Evolutionary conservation across 2,329 filamentous ascomycete species (phyloP), one percentile per base, ranked within the genome.

Genomic region (Fusarium nygamai): DNA sequence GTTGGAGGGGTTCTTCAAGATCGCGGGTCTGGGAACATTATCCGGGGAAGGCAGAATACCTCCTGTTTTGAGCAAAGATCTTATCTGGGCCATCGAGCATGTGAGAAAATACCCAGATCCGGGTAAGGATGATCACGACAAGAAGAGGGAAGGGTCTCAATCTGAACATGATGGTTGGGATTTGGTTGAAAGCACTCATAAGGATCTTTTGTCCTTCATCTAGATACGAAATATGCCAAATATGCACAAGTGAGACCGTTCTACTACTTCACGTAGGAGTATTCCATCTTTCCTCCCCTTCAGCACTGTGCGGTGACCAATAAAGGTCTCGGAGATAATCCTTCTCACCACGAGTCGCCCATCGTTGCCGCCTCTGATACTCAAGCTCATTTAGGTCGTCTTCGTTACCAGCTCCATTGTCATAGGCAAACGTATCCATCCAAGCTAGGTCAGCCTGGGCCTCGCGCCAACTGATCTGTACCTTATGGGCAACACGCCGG

Each of bases 11-110:
- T 73, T 90, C 50, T 89, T 85, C 76, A 74, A 81, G 12, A 81
- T 89, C 57, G 85, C 88, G 0, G 88, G 88, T 0, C 77, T 90
- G 39, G 83, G 84, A 0, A 84, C 81, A 20, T 75, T 90, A 47
- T 80, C 79, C 33, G 87, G 86, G 2, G 83, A 86, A 20, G 86
- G 87, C 0, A 82, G 84, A 44, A 77, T 84, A 11, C 86, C 86
- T n/a, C 86, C 87, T 0, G 80, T 83, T 1, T 69, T 88, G 14
- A 82, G 81, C 3, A 79, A 82, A 24, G 82, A 86, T 13, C 59
- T 87, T 24, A 77, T 85, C 2, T 87, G 86, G 84, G 86, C 86
- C 0, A 76, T 88, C 39, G 85, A 87, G 41, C 80, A 88, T 67
- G 64, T 88, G 8, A 83, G 77, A 41, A 88, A 88, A 69, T 88